Percentiles rank a stretch among this genome's conserved stretches.
Conservation (phyloP, 164 flowering plant genomes). For the Paratinospora sagittata region DNA sequence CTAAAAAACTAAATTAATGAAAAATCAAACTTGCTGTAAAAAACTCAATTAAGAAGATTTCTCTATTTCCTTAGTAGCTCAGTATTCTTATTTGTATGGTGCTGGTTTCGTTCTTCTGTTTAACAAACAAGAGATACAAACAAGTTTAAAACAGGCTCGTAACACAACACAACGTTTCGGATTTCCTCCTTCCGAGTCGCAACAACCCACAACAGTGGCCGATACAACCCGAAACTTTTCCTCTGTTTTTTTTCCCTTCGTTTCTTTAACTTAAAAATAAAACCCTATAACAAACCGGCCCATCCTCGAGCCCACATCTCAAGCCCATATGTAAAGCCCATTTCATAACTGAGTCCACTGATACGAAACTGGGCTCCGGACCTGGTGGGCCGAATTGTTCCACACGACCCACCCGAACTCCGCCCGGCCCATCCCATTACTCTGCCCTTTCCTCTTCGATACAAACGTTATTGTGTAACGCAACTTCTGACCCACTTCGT, state of each 20-base stretch:
- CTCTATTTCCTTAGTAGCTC: background rate
- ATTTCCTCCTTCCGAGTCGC: too few relatives aligned
- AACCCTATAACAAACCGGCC: too few relatives aligned
- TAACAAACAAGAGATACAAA: too few relatives aligned
- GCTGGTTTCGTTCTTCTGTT: too few relatives aligned
- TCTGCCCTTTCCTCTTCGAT: constrained; percentile 22
- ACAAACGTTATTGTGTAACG: constrained; percentile 69
- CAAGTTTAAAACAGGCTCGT: too few relatives aligned
- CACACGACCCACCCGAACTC: constrained; percentile 63
- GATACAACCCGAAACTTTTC: background rate
- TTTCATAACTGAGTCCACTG: constrained; percentile 43
- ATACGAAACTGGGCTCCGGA: constrained; percentile 67
- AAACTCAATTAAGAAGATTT: background rate
- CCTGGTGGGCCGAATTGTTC: constrained; percentile 49
- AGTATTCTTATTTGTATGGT: too few relatives aligned
- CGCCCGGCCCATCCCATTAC: background rate
- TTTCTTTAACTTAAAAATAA: background rate
- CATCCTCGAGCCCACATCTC: background rate
- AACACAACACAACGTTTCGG: too few relatives aligned
- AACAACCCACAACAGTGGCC: too few relatives aligned
- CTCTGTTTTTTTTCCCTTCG: too few relatives aligned
- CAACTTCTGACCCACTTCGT: constrained; percentile 48
- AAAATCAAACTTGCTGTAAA: too few relatives aligned
- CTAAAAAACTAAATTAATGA: too few relatives aligned
- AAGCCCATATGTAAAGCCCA: background rate